These are phyloP conservation scores for Giardia muris DNA, from an alignment of 208 protist species.

Conservation along the genomic window DNA sequence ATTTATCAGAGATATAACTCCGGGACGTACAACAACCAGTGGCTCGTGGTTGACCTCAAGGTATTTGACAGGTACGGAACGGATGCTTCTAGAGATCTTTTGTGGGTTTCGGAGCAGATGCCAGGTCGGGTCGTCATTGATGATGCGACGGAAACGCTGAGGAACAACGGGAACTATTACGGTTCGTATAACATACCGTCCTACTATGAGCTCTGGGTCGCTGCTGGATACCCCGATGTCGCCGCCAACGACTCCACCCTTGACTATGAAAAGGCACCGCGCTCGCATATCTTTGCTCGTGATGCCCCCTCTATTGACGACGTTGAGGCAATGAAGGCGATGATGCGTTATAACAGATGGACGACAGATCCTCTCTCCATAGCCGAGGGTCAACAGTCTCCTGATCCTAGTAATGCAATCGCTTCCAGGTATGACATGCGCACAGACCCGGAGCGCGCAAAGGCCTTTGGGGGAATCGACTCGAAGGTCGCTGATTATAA, in stretches of 20 bases:
- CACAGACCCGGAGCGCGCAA: background rate
- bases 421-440: background rate
- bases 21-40: slow-evolving; percentile 73
- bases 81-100: background rate
- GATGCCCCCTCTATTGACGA: background rate
- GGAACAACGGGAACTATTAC: slow-evolving; percentile 49
- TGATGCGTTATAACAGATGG: slow-evolving; percentile 16
- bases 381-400: too few relatives aligned
- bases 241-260: background rate
- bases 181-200: slow-evolving; percentile 56
- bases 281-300: background rate
- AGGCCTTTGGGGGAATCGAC: slow-evolving; percentile 21
- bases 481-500: background rate
- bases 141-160: slow-evolving; percentile 53
- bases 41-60: slow-evolving; percentile 61
- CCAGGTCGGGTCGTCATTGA: slow-evolving; percentile 47
- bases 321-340: background rate
- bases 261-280: background rate
- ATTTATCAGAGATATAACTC: slow-evolving; percentile 58
- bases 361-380: background rate
- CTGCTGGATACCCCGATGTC: background rate
- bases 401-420: background rate
- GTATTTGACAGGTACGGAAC: slow-evolving; percentile 37
- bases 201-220: background rate
- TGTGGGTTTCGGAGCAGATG: slow-evolving; percentile 61